phyloP scores from a whole-genome alignment of 257 asterid species.

The Solanum peruvianum region DNA sequence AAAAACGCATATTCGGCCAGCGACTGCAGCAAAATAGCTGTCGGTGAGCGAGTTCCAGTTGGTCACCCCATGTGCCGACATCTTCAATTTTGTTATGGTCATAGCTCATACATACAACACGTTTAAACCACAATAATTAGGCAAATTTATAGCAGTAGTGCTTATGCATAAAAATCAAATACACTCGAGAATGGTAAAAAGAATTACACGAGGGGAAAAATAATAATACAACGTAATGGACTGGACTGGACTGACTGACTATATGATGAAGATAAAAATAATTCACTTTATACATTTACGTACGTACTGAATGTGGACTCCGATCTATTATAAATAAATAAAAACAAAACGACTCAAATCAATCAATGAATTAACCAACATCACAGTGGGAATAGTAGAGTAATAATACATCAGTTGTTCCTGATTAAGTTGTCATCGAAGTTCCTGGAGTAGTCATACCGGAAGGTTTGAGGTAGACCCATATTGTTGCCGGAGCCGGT shows the following conservation, averaged over 20 bases:
- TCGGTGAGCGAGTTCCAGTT: not conserved
- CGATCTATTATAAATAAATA: not conserved
- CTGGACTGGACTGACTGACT: too few relatives aligned
- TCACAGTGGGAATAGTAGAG: not conserved
- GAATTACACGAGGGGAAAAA: not conserved
- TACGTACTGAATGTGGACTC: not conserved
- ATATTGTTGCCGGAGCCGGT: constrained; percentile 35
- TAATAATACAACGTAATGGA: not conserved
- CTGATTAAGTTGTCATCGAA: not conserved
- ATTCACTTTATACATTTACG: not conserved
- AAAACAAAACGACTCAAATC: not conserved
- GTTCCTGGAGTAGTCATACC: constrained; percentile 37
- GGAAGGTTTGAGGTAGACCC: constrained; percentile 67
- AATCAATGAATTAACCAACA: not conserved
- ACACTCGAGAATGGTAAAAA: not conserved
- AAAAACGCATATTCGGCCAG: not conserved
- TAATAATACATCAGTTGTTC: not conserved
- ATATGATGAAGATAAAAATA: not conserved
- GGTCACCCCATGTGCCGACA: not conserved
- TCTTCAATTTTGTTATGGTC: not conserved
- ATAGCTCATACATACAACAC: not conserved
- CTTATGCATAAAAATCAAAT: not conserved
- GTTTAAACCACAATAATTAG: not conserved
- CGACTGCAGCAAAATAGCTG: not conserved
- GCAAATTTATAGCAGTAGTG: not conserved